Evolutionary conservation across 306 rosid genomes (phyloP), one percentile per base, ranked within the genome.

Genomic region (Lathyrus sativus): DNA sequence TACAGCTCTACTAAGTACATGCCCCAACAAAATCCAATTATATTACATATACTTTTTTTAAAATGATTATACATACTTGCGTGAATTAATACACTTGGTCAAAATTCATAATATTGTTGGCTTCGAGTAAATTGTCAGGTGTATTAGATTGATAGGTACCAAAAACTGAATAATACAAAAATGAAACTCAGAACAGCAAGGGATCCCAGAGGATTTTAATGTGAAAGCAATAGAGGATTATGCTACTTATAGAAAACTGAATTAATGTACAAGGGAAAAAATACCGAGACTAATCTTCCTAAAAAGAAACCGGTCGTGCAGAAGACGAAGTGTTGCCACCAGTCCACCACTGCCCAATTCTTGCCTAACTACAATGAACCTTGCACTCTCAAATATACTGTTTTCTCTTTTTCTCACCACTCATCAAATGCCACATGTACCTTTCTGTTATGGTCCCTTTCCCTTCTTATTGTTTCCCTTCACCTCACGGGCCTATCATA

Each of bases 31-130:
- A 55, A 45, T 38, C 42, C 60, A 45, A 18, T 37, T 11, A 57
- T 11, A 17, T 8, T 3, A 44, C 49, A 13, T 43, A 11, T 43
- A 41, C 15, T 44, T 44, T 44, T 43, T 1, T 3, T 3, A 3
- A 44, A 44, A 11, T 43, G 13, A 43, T 3, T 8, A 5, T 11
- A 56, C 37, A 56, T 35, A 42, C 35, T 65, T 9, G n/a, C 62
- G 3, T 35, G 42, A 44, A 74, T 53, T 19, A 60, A 17, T 11
- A 54, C 53, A 7, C 44, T 8, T 11, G 43, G 69, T 38, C 26
- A 41, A 60, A 68, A 50, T 64, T 60, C 42, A n/a, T 48, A 3
- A 49, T 11, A 26, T 28, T 28, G 43, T 37, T 75, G 78, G 56
- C 67, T 22, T 44, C 46, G 11, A 33, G 29, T 57, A 56, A 14